Evolutionary conservation across 768 basidiomycete species (phyloP).

Genomic region (Cystofilobasidium capitatum): DNA sequence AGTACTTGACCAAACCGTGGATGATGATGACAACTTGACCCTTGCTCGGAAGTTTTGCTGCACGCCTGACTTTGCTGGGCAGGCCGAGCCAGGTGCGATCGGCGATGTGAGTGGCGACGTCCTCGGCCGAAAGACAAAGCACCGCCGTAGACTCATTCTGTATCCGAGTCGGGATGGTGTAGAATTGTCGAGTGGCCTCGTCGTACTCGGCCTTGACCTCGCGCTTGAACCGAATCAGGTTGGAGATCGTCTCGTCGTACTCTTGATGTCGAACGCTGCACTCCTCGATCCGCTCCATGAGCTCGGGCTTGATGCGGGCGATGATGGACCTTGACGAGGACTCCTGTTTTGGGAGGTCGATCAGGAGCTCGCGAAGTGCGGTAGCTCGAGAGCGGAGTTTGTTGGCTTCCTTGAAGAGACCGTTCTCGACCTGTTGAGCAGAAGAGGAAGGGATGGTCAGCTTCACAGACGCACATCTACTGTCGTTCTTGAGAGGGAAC

Average conservation of each 20-base stretch:
- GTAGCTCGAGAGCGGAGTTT: slow-evolving; percentile 34
- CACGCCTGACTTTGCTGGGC: slow-evolving; percentile 27
- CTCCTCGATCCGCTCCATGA: slow-evolving; percentile 29
- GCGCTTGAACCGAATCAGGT: slow-evolving; percentile 34
- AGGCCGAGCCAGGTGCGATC: slow-evolving; percentile 22
- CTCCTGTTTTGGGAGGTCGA: slow-evolving; percentile 31
- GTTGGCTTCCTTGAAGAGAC: slow-evolving; percentile 34
- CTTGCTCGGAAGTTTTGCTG: slow-evolving; percentile 25
- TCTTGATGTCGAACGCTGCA: slow-evolving; percentile 29
- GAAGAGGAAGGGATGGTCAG: slow-evolving; percentile 29
- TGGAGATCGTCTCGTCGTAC: slow-evolving; percentile 28
- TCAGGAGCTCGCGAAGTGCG: slow-evolving; percentile 35
- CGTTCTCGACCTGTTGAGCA: slow-evolving; percentile 31
- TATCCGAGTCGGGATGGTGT: slow-evolving; percentile 31
- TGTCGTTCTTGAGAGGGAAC: background rate
- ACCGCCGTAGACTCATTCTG: slow-evolving; percentile 33
- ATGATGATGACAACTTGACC: slow-evolving; percentile 35
- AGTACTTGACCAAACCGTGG: slow-evolving; percentile 35
- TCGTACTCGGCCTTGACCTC: slow-evolving; percentile 34
- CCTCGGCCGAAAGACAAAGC: slow-evolving; percentile 33
- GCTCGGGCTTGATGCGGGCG: slow-evolving; percentile 34
- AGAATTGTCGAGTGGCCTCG: slow-evolving; percentile 28
- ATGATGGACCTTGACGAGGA: slow-evolving; percentile 28
- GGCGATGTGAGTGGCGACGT: slow-evolving; percentile 32
- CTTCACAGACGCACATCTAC: background rate